Evolutionary conservation across 345 rosid genomes (phyloP), one percentile per base, ranked within the genome.

Genomic region (Lepidium africanum): DNA sequence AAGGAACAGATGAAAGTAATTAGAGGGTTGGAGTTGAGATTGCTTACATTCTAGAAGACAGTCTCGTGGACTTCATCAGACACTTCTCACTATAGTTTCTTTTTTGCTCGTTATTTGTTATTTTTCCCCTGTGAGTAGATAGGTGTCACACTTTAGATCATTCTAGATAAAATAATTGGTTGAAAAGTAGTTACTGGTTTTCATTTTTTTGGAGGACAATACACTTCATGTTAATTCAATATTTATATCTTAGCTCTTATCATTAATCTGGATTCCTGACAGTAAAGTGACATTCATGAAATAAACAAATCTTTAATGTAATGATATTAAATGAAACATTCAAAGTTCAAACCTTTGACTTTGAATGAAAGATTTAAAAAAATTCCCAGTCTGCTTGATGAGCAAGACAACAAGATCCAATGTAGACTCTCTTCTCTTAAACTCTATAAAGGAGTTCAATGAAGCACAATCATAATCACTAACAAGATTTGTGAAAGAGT

Each of bases 121-220:
- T 11, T 48, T 4, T 46, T 12, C 13, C 27, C 27, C 10, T 33
- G 10, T 0, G 25, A 16, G 37, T 63, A 53, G 45, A 8, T 39
- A 53, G 45, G 3, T 39, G 32, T 54, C 7, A 13, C 54, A 13
- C 54, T 11, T 53, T 15, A 43, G 53, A 67, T 8, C 7, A 19
- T 50, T 70, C 43, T 11, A 21, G 27, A 70, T 25, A 59, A 59
- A 14, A 8, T 30, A 46, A 25, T 41, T 50, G 10, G 58, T 15
- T 1, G 5, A 16, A 27, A 17, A 48, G 51, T 69, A 12, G 21
- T 45, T 36, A 39, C 15, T 38, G 15, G 30, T n/a, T 35, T 59
- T n/a, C 41, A 39, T 27, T 70, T 70, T 43, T 40, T 42, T 52
- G 54, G 68, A 38, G 38, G 46, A 62, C 62, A 19, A 55, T 56